These are phyloP conservation scores for Guillardia theta DNA, from an alignment of 78 protist genomes.

Conservation along the genomic window DNA sequence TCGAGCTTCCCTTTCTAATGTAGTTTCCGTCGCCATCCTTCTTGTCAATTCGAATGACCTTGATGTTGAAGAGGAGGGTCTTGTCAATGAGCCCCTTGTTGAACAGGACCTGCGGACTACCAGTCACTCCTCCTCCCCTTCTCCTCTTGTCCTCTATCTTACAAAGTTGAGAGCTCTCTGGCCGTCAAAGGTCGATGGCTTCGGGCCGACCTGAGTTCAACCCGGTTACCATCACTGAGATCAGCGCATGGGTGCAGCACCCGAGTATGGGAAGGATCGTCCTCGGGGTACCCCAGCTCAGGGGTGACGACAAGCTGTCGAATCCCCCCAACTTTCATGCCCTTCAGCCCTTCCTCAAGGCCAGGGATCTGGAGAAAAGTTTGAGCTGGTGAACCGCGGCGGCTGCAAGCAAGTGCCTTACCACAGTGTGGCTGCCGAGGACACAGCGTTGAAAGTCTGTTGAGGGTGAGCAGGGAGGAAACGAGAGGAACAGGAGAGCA, in stretches of 20 bases:
- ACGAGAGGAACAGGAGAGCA: background rate
- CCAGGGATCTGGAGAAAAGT: too few species aligned
- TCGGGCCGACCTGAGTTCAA: background rate
- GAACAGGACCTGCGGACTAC: too few species aligned
- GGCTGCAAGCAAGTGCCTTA: too few species aligned
- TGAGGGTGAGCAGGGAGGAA: too few species aligned
- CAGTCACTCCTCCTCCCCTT: too few species aligned
- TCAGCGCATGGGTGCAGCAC: background rate
- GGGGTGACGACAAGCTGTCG: background rate
- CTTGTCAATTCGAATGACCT: background rate
- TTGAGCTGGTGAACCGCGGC: too few species aligned
- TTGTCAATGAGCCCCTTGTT: conserved; percentile 1
- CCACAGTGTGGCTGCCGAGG: too few species aligned
- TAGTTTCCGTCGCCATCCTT: too few species aligned
- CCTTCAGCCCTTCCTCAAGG: background rate
- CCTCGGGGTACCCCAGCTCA: background rate
- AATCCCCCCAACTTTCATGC: background rate
- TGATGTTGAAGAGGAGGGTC: conserved; percentile 6
- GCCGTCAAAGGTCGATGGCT: background rate
- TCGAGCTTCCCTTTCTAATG: too few species aligned
- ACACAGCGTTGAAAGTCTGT: too few species aligned
- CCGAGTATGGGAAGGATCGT: background rate
- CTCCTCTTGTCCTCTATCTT: too few species aligned
- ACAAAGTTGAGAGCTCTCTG: background rate
- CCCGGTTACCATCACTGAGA: background rate